A percentile compares a stretch with the other conserved stretches of the same genome.
Evolutionary conservation across 371 early-diverging fungal genomes (phyloP).

Genomic region (Mucor racemosus): DNA sequence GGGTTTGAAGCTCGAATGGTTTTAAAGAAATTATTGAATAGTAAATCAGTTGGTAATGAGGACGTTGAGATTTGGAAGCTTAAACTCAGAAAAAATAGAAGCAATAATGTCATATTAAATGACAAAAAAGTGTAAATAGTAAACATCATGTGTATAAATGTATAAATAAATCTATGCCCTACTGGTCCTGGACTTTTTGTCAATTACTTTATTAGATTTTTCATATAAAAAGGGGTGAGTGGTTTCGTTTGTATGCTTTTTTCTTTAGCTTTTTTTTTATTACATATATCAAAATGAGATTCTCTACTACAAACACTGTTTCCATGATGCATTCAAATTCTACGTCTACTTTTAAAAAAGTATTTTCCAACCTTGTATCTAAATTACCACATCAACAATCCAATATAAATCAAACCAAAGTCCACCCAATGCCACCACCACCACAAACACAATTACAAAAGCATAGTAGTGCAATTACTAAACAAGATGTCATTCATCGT

Average conservation of each 20-base stretch:
- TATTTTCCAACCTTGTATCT: constrained; percentile 4
- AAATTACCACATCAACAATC: constrained; percentile 20
- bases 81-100: constrained; percentile 20
- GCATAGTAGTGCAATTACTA: constrained; percentile 6
- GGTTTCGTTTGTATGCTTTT: neutral
- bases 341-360: constrained; percentile 16
- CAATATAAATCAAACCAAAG: neutral
- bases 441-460: neutral
- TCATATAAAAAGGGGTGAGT: neutral
- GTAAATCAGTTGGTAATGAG: constrained; percentile 31
- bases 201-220: constrained; percentile 19
- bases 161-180: constrained; percentile 5
- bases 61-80: constrained; percentile 52
- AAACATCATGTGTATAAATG: constrained; percentile 6
- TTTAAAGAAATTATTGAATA: constrained; percentile 30
- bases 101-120: constrained; percentile 4
- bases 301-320: constrained; percentile 12
- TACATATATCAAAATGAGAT: constrained; percentile 12
- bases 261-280: neutral
- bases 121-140: constrained; percentile 9
- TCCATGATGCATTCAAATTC: neutral
- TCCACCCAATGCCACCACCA: neutral
- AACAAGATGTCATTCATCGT: constrained; percentile 18
- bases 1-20: constrained; percentile 45
- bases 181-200: constrained; percentile 17